These are phyloP conservation scores for Alternaria sp. DNA, from an alignment of 2,329 filamentous ascomycete genomes.

Conservation along the genomic window DNA sequence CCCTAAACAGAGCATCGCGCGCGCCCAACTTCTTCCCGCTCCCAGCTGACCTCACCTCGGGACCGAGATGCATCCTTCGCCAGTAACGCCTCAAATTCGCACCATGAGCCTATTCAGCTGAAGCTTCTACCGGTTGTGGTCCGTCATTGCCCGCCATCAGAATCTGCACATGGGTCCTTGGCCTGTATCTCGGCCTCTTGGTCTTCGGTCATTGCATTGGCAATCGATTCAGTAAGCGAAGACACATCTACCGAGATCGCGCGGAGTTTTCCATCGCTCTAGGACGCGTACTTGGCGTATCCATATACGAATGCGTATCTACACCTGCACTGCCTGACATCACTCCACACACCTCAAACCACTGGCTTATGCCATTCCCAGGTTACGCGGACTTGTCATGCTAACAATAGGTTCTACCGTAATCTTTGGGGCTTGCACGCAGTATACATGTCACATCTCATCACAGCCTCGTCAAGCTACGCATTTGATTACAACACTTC, in stretches of 20 bases:
- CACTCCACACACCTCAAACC: conserved; percentile 2
- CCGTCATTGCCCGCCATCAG: neutral
- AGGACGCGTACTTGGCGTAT: conserved; percentile 5
- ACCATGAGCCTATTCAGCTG: neutral
- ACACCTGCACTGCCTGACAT: conserved; percentile 1
- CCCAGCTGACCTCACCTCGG: neutral
- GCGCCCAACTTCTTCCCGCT: neutral
- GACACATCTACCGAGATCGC: neutral
- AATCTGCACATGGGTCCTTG: conserved; percentile 8
- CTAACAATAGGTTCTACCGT: neutral
- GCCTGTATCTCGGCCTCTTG: conserved; percentile 2
- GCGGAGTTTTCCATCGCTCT: neutral
- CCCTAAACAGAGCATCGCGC: neutral
- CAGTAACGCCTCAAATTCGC: neutral
- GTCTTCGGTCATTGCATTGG: neutral
- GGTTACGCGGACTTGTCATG: neutral
- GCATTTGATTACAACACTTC: neutral
- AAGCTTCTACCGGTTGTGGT: neutral
- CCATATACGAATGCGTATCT: neutral
- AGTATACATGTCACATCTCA: neutral
- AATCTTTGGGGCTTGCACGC: conserved; percentile 1
- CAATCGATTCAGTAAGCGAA: neutral
- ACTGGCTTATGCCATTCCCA: neutral
- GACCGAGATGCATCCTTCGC: neutral
- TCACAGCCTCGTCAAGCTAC: neutral